These are phyloP conservation scores for Melocanna baccifera DNA, from an alignment of 176 grass and related monocot genomes.

Conservation along the genomic window DNA sequence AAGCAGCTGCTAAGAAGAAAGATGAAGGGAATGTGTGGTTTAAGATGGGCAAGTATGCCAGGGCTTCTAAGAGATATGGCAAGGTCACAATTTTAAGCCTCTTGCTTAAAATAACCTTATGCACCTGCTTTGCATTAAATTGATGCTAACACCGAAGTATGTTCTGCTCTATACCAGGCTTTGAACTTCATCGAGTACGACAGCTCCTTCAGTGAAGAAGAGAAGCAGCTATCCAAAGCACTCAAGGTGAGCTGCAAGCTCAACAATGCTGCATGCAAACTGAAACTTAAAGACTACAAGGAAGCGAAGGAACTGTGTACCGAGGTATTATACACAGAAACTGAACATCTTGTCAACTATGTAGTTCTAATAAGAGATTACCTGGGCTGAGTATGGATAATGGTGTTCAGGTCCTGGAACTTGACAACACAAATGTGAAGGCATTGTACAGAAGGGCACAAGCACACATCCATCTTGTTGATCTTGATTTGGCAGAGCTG, in stretches of 20 bases:
- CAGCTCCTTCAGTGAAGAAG: slow-evolving; percentile 75
- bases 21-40: slow-evolving; percentile 63
- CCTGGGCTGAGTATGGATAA: slow-evolving; percentile 2
- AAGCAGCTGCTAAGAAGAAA: slow-evolving; percentile 75
- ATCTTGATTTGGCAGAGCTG: slow-evolving; percentile 75
- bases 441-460: slow-evolving; percentile 82
- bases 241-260: slow-evolving; percentile 81
- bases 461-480: slow-evolving; percentile 60
- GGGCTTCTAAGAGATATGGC: slow-evolving; percentile 63
- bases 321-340: slow-evolving; percentile 35
- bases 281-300: slow-evolving; percentile 72
- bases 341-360: neutral
- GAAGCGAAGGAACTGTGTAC: slow-evolving; percentile 76
- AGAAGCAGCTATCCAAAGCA: slow-evolving; percentile 58
- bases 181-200: slow-evolving; percentile 59
- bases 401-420: slow-evolving; percentile 64
- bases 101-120: neutral
- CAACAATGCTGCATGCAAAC: slow-evolving; percentile 85
- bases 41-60: too few relatives aligned
- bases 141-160: neutral
- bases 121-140: neutral
- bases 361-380: neutral
- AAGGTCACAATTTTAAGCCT: slow-evolving; percentile 42
- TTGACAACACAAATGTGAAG: slow-evolving; percentile 74
- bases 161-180: slow-evolving; percentile 37